A percentile compares a stretch with the other conserved stretches of the same genome.
Conservation (phyloP, 2,329 filamentous ascomycete species). For the Sodiomyces alkalinus region DNA sequence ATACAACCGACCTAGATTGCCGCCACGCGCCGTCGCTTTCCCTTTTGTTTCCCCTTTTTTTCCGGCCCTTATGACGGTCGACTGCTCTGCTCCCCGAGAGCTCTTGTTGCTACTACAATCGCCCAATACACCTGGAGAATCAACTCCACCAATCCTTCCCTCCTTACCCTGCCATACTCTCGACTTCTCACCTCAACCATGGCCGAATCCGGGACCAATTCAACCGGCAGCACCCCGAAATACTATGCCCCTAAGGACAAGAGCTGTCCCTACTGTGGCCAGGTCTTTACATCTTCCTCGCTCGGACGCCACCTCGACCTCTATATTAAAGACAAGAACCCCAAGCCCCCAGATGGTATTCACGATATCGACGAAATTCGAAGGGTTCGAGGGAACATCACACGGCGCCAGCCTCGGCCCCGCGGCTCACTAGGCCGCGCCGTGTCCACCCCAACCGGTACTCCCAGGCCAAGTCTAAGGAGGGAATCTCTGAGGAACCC, state of each 20-base stretch:
- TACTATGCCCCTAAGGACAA: slow-evolving; percentile 58
- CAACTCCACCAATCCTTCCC: background rate
- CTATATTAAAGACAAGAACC: slow-evolving; percentile 88
- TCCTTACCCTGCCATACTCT: background rate
- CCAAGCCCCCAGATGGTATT: slow-evolving; percentile 70
- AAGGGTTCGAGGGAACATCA: slow-evolving; percentile 72
- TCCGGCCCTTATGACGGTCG: slow-evolving; percentile 5
- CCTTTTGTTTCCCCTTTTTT: background rate
- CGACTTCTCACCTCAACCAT: slow-evolving; percentile 11
- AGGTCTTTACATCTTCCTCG: slow-evolving; percentile 85
- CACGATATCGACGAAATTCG: slow-evolving; percentile 84
- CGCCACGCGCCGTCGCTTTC: too few species aligned
- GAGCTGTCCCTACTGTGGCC: slow-evolving; percentile 73
- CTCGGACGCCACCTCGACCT: slow-evolving; percentile 87
- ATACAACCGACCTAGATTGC: slow-evolving; percentile 1
- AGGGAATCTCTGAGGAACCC: slow-evolving; percentile 17
- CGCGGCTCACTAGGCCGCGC: slow-evolving; percentile 48
- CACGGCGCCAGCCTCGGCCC: slow-evolving; percentile 53
- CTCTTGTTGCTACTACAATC: background rate
- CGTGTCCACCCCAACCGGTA: slow-evolving; percentile 42
- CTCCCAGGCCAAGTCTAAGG: slow-evolving; percentile 25
- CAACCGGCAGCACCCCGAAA: slow-evolving; percentile 24
- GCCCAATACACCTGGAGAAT: background rate
- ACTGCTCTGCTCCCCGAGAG: slow-evolving; percentile 8
- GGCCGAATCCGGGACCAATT: slow-evolving; percentile 13